Conservation (phyloP, 1,284 basidiomycete species). For the Fomitopsis pinicola region DNA sequence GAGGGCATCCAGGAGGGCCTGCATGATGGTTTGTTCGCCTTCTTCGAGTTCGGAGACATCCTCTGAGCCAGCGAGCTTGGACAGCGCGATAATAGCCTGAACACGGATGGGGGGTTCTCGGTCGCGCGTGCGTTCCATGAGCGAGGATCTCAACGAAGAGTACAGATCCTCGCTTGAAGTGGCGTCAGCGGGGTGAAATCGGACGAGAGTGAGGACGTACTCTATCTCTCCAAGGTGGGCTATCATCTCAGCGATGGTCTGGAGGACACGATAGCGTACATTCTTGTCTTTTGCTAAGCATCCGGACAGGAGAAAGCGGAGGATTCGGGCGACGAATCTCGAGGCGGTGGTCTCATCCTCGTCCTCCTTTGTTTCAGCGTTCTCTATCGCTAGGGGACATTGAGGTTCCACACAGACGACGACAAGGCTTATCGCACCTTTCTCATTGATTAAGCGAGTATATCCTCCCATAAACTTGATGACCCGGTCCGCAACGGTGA, state of each 20-base stretch:
- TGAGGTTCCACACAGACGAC: neutral
- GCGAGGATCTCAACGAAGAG: slow-evolving; percentile 55
- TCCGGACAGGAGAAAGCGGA: slow-evolving; percentile 80
- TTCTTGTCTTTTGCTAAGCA: slow-evolving; percentile 90
- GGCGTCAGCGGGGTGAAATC: neutral
- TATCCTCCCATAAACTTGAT: slow-evolving; percentile 87
- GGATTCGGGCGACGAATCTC: slow-evolving; percentile 70
- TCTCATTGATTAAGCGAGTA: slow-evolving; percentile 74
- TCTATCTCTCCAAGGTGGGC: slow-evolving; percentile 81
- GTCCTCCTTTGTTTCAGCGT: slow-evolving; percentile 41
- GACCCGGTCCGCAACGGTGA: slow-evolving; percentile 72
- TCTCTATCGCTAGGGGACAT: slow-evolving; percentile 26
- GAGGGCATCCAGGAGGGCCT: slow-evolving; percentile 72
- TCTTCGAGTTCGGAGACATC: slow-evolving; percentile 64
- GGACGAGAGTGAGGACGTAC: slow-evolving; percentile 39
- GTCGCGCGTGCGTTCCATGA: slow-evolving; percentile 81
- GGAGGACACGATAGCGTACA: slow-evolving; percentile 78
- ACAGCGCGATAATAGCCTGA: slow-evolving; percentile 82
- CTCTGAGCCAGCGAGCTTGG: slow-evolving; percentile 80
- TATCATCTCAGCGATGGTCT: slow-evolving; percentile 79
- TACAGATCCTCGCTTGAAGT: slow-evolving; percentile 77
- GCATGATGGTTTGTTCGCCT: slow-evolving; percentile 60
- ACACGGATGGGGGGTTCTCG: slow-evolving; percentile 84
- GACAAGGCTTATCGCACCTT: slow-evolving; percentile 46
- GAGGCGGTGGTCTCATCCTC: slow-evolving; percentile 67